Evolutionary conservation across 805 yeast species (phyloP).

Genomic region (Starmerella bombicola): DNA sequence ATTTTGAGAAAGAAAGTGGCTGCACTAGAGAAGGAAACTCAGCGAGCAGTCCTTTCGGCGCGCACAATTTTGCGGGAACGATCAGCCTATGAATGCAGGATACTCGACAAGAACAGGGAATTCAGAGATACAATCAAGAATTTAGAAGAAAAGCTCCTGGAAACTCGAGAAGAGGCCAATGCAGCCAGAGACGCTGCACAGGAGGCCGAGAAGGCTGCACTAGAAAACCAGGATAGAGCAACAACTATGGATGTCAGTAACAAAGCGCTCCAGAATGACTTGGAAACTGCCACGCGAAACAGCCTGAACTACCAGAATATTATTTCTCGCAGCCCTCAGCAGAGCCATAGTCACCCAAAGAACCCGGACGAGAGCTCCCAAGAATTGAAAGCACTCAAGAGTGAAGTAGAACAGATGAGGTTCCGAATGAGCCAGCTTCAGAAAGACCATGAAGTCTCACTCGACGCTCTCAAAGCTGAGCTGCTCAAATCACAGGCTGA

Average conservation of each 20-base stretch:
- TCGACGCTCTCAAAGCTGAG: constrained; percentile 4
- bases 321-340: not conserved
- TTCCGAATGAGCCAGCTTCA: not conserved
- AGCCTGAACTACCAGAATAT: not conserved
- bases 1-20: constrained; percentile 23
- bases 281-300: not conserved
- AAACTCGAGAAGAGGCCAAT: constrained; percentile 22
- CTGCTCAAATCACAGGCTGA: constrained; percentile 5
- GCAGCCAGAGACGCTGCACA: constrained; percentile 26
- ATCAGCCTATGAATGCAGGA: constrained; percentile 29
- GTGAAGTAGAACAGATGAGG: constrained; percentile 11
- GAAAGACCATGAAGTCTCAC: constrained; percentile 4
- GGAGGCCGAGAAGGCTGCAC: constrained; percentile 24
- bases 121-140: constrained; percentile 23
- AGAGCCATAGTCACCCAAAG: not conserved
- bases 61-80: constrained; percentile 29
- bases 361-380: not conserved
- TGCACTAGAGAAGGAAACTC: constrained; percentile 25
- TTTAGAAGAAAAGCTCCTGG: constrained; percentile 21
- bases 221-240: constrained; percentile 1
- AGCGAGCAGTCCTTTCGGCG: constrained; percentile 26
- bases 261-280: constrained; percentile 3
- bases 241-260: constrained; percentile 19
- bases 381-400: constrained; percentile 6
- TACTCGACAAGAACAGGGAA: constrained; percentile 28